A percentile compares a stretch with the other conserved stretches of the same genome.
These are phyloP conservation scores for Phytophthora kernoviae DNA, from an alignment of 352 stramenopile genomes.

Conservation along the genomic window DNA sequence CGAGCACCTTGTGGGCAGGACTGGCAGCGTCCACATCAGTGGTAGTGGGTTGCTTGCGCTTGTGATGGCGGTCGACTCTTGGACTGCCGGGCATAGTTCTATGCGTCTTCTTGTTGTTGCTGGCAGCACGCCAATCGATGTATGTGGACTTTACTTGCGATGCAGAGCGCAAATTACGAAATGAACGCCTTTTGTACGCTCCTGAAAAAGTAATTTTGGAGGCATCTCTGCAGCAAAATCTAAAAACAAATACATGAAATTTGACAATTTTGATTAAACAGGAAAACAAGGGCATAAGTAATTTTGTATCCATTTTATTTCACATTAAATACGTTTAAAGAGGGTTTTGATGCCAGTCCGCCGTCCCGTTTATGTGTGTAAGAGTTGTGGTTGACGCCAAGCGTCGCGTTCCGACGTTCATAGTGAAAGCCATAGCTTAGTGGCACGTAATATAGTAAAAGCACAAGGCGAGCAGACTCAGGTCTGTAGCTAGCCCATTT, in stretches of 20 bases:
- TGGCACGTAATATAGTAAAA: constrained; percentile 11
- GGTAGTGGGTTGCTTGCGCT: constrained; percentile 40
- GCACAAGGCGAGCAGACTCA: too few species aligned
- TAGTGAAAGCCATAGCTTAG: constrained; percentile 17
- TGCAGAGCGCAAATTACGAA: neutral
- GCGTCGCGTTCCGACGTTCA: constrained; percentile 3
- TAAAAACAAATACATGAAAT: too few species aligned
- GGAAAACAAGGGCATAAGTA: too few species aligned
- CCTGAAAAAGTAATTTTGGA: neutral
- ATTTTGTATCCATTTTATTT: too few species aligned
- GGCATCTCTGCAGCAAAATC: too few species aligned
- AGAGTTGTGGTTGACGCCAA: too few species aligned
- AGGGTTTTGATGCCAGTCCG: neutral
- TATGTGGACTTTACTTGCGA: neutral
- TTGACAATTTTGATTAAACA: too few species aligned
- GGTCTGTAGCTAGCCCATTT: too few species aligned
- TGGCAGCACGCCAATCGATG: neutral
- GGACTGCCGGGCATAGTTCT: constrained; percentile 16
- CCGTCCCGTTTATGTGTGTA: neutral
- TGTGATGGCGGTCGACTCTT: constrained; percentile 25
- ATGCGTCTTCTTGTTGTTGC: neutral
- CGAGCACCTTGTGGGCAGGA: constrained; percentile 40
- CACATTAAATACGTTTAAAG: neutral
- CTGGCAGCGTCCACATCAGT: constrained; percentile 9
- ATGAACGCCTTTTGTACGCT: neutral